Conservation (phyloP, 352 stramenopile species). For the Phytophthora pistaciae region DNA sequence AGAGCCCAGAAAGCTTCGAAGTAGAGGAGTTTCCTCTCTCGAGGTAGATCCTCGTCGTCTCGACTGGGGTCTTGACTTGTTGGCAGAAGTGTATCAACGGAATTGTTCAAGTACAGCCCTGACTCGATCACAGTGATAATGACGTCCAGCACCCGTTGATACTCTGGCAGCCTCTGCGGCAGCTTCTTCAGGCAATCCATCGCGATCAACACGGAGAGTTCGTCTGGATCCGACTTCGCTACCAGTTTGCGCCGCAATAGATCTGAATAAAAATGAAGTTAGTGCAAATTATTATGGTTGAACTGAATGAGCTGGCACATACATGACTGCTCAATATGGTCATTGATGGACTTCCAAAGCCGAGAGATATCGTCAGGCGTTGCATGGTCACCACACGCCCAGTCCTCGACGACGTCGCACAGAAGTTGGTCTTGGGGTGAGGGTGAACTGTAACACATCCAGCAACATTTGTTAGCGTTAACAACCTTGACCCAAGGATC, state of each 20-base stretch:
- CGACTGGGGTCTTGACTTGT: constrained; percentile 11
- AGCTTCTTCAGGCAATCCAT: constrained; percentile 81
- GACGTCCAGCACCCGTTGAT: constrained; percentile 67
- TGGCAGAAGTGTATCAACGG: neutral
- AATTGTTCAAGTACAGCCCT: constrained; percentile 45
- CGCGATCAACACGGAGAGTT: constrained; percentile 66
- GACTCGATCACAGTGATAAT: constrained; percentile 61
- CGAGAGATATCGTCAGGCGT: constrained; percentile 51
- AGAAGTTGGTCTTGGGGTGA: constrained; percentile 53
- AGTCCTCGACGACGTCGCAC: constrained; percentile 74
- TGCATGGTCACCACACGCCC: constrained; percentile 53
- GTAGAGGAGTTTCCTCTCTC: constrained; percentile 41
- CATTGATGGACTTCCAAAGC: constrained; percentile 72
- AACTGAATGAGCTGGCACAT: constrained; percentile 13
- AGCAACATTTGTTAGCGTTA: constrained; percentile 11
- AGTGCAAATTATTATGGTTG: constrained; percentile 3
- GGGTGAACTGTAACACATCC: neutral
- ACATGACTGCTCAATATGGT: constrained; percentile 81
- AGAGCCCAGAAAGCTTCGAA: constrained; percentile 56
- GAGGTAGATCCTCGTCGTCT: constrained; percentile 11
- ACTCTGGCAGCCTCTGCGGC: constrained; percentile 58
- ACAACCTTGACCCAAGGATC: neutral
- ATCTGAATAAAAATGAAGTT: constrained; percentile 43
- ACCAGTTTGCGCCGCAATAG: constrained; percentile 66
- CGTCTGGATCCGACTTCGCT: constrained; percentile 48